These are phyloP conservation scores for Asterophora lycoperdoides DNA, from an alignment of 768 basidiomycete species.

Conservation along the genomic window DNA sequence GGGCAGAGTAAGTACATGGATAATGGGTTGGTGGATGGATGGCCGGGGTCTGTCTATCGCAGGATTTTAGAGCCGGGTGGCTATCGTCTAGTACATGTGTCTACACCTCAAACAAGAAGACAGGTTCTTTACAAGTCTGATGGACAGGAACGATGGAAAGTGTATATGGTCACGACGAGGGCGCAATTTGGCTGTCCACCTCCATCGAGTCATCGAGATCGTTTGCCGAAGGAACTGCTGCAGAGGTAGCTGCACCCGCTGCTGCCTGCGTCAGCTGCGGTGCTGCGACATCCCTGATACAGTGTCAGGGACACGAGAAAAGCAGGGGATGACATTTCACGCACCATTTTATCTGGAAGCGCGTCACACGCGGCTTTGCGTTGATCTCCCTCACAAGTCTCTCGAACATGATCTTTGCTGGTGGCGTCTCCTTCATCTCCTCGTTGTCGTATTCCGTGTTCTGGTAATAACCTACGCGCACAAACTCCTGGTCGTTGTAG, in stretches of 20 bases:
- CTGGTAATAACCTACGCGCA: conserved; percentile 99
- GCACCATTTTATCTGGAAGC: conserved; percentile 86
- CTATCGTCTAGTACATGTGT: no score
- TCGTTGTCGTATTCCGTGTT: conserved; percentile 98
- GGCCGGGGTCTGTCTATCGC: neutral
- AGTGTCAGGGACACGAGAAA: neutral
- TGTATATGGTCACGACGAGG: conserved; percentile 18
- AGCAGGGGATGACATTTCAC: conserved; percentile 15
- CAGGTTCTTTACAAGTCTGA: neutral
- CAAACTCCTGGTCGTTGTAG: conserved; percentile 96
- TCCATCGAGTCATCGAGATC: conserved; percentile 46
- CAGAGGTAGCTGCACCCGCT: conserved; percentile 65
- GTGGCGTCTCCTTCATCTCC: conserved; percentile 77
- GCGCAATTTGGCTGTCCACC: conserved; percentile 19
- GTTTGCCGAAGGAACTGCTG: conserved; percentile 70
- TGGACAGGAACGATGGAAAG: neutral
- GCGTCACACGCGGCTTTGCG: conserved; percentile 88
- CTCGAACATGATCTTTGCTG: conserved; percentile 68
- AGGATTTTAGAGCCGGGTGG: no score
- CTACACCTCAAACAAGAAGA: neutral
- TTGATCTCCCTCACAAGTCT: conserved; percentile 83
- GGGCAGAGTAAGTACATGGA: neutral
- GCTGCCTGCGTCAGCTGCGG: conserved; percentile 39
- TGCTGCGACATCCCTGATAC: conserved; percentile 58
- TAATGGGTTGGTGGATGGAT: neutral